Base-by-base conservation (phyloP, 805 yeast species). In the Komagataella phaffii region DNA sequence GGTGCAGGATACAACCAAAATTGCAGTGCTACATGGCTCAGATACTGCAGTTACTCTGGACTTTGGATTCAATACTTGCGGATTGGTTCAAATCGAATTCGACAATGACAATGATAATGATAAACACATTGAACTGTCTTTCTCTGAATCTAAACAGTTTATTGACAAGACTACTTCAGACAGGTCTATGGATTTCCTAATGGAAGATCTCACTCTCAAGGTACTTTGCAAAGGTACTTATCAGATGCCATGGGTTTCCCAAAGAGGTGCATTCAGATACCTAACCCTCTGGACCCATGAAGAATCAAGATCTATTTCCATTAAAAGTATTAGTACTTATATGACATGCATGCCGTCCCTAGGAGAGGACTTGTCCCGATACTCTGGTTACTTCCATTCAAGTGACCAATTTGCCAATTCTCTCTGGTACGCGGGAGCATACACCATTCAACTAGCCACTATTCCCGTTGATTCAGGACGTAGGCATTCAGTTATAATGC, bases 401-500 rank as follows among this genome's bases (percentile, higher is more conserved):
- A 51, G 68, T 71, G 52, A 75, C 75, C 44, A 72, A 68, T 50
- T 72, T 73, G 75, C 75, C 69, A 61, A 71, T 74, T 7, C 75
- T 67, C 61, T 67, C 68, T 70, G 71, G 75, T 45, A 64, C 64
- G 56, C 74, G 71, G 48, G 71, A 66, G 61, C 68, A 63, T 58
- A 66, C 71, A 66, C 73, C 68, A 57, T 53, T 17, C 54, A 53
- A 50, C 46, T 53, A 49, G 50, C 54, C 8, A 65, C 67, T 56
- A 72, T 73, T 36, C 73, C 77, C 50, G 73, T 76, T 56, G 70
- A 71, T 62, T 71, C 76, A 50, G 77, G 77, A 61, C 71, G 73
- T 61, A 73, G 52, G 10, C 43, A 36, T n/a, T 47, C 50, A 18
- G 47, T 45, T 36, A 47, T 59, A 62, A 58, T 66, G 68, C 55